A percentile compares a stretch with the other conserved stretches of the same genome.
phyloP scores from a whole-genome alignment of 116 monocot species.

The Trichopus zeylanicus region DNA sequence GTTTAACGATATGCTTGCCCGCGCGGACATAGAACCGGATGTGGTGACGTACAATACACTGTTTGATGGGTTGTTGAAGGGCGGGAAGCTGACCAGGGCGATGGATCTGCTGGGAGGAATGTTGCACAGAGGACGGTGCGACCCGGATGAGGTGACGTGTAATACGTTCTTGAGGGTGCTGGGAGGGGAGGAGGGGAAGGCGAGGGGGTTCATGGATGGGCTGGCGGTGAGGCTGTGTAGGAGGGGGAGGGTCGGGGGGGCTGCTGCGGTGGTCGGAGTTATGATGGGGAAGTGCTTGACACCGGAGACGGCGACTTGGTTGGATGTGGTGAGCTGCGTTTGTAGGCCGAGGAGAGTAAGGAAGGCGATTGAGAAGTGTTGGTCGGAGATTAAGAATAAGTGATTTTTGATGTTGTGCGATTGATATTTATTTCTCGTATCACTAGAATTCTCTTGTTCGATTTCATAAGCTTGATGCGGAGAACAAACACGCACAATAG shows the following conservation, averaged over 20 bases:
- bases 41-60: constrained; percentile 59
- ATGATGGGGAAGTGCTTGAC: constrained; percentile 47
- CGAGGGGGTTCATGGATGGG: constrained; percentile 68
- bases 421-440: not conserved
- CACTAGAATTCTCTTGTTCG: too few species aligned
- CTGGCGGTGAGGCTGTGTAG: constrained; percentile 48
- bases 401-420: not conserved
- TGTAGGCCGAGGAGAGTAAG: constrained; percentile 33
- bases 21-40: constrained; percentile 40
- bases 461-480: too few species aligned
- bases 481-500: too few species aligned
- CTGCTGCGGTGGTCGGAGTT: constrained; percentile 33
- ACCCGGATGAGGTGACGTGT: constrained; percentile 74
- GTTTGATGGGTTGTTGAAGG: constrained; percentile 52
- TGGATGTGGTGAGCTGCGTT: constrained; percentile 42
- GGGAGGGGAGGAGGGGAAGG: constrained; percentile 27
- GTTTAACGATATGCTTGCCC: constrained; percentile 57
- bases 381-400: constrained; percentile 21
- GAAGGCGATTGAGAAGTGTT: constrained; percentile 38
- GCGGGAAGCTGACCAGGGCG: constrained; percentile 38
- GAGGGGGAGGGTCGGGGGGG: constrained; percentile 32
- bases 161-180: constrained; percentile 54
- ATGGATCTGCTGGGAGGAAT: constrained; percentile 51
- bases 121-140: constrained; percentile 60
- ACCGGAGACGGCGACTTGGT: constrained; percentile 45